A percentile compares a stretch with the other conserved stretches of the same genome.
phyloP scores from a whole-genome alignment of 192 early-diverging fungal species.

The Chytriomyces confervae region DNA sequence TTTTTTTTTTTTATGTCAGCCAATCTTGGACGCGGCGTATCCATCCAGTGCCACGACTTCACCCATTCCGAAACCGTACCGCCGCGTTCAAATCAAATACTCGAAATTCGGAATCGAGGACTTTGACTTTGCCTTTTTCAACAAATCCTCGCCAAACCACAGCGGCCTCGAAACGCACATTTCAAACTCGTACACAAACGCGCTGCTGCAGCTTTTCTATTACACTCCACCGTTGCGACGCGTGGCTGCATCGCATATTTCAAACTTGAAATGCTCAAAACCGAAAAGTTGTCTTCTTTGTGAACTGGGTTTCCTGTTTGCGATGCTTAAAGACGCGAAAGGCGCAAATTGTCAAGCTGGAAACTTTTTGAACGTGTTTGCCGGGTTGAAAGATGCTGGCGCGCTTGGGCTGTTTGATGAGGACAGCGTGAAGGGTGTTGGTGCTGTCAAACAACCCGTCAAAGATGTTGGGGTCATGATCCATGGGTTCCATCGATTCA shows the following conservation, averaged over 20 bases:
- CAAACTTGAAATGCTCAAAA: conserved; percentile 44
- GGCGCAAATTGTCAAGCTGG: conserved; percentile 95
- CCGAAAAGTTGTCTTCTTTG: conserved; percentile 82
- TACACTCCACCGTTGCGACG: conserved; percentile 69
- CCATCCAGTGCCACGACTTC: neutral
- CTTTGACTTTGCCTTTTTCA: conserved; percentile 99
- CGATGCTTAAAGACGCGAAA: conserved; percentile 87
- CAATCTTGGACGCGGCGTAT: conserved; percentile 19
- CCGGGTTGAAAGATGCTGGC: conserved; percentile 80
- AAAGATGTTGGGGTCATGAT: conserved; percentile 66
- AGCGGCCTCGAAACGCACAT: conserved; percentile 94
- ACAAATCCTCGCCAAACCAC: conserved; percentile 69
- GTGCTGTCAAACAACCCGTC: conserved; percentile 48
- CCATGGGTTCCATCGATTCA: conserved; percentile 88
- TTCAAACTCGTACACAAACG: conserved; percentile 86
- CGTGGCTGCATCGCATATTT: conserved; percentile 74
- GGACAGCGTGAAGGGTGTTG: conserved; percentile 44
- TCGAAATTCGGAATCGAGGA: conserved; percentile 96
- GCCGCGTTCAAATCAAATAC: conserved; percentile 84
- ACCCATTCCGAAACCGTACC: conserved; percentile 71
- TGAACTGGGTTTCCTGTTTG: conserved; percentile 91
- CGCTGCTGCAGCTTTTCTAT: conserved; percentile 85
- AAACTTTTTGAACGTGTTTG: conserved; percentile 86
- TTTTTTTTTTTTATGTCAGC: conserved; percentile 7
- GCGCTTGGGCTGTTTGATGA: conserved; percentile 91